These are phyloP conservation scores for Rhizopogon sp. DNA, from an alignment of 768 basidiomycete genomes.

Conservation along the genomic window DNA sequence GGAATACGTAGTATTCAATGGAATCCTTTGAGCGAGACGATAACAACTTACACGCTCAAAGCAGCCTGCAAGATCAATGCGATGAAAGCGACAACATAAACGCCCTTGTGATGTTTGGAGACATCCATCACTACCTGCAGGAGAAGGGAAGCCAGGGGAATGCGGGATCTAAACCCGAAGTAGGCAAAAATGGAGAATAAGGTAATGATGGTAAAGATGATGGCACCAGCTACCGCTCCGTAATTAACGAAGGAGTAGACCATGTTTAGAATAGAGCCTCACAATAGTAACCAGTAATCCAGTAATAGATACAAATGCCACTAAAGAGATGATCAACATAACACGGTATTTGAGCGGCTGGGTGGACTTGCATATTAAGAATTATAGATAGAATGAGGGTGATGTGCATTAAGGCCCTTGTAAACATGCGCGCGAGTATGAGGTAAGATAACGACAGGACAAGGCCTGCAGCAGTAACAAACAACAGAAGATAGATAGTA, in stretches of 20 bases:
- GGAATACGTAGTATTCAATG: constrained; percentile 6
- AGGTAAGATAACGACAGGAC: constrained; percentile 64
- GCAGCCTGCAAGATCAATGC: constrained; percentile 70
- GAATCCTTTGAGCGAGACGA: background rate
- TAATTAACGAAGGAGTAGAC: constrained; percentile 10
- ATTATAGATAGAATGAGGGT: constrained; percentile 60
- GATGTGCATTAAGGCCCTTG: constrained; percentile 71
- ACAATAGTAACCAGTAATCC: constrained; percentile 69
- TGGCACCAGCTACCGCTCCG: constrained; percentile 59
- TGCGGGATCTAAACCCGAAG: constrained; percentile 65
- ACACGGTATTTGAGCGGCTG: background rate
- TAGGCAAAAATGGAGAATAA: constrained; percentile 71
- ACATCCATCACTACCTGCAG: constrained; percentile 84
- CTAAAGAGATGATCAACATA: constrained; percentile 27
- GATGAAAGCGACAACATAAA: constrained; percentile 71
- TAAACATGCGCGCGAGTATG: constrained; percentile 67
- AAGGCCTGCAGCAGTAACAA: constrained; percentile 66
- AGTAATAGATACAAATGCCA: constrained; percentile 72
- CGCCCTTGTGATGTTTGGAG: constrained; percentile 75
- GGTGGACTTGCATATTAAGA: constrained; percentile 53
- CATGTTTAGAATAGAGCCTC: constrained; percentile 20
- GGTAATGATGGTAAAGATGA: constrained; percentile 80
- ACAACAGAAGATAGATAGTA: constrained; percentile 70
- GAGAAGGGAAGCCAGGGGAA: constrained; percentile 73
- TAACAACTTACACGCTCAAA: constrained; percentile 52